These are phyloP conservation scores for Globisporangium spinosum DNA, from an alignment of 352 stramenopile genomes.

Conservation along the genomic window DNA sequence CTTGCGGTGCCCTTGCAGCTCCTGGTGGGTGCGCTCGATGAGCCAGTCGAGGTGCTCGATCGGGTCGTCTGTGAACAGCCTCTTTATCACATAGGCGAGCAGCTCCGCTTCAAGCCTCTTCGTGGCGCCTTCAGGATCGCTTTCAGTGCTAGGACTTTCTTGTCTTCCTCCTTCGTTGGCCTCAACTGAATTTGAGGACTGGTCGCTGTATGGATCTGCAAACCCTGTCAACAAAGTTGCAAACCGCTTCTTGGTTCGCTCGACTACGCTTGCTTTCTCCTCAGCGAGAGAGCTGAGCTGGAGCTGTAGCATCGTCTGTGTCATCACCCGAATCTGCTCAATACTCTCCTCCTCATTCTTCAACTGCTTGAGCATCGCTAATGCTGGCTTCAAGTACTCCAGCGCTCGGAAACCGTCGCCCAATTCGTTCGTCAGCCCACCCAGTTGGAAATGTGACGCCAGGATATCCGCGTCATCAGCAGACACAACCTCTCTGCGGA, in stretches of 20 bases:
- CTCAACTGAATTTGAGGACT: not conserved
- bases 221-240: constrained; percentile 22
- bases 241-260: constrained; percentile 37
- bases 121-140: not conserved
- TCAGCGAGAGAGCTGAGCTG: constrained; percentile 30
- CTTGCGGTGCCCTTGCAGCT: constrained; percentile 38
- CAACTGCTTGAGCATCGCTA: constrained; percentile 30
- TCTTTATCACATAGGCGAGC: constrained; percentile 35
- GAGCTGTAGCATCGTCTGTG: constrained; percentile 36
- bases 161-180: not conserved
- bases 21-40: constrained; percentile 33
- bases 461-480: constrained; percentile 30
- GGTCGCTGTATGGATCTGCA: not conserved
- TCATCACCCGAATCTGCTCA: constrained; percentile 35
- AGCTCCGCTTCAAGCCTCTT: constrained; percentile 20
- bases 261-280: constrained; percentile 38
- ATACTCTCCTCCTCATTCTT: constrained; percentile 19
- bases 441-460: constrained; percentile 46
- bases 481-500: constrained; percentile 34
- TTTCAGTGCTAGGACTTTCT: not conserved
- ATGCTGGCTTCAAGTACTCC: constrained; percentile 42
- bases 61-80: constrained; percentile 36
- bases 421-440: constrained; percentile 31
- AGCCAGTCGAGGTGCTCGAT: constrained; percentile 44
- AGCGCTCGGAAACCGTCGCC: constrained; percentile 53